Conservation (phyloP, 2,329 filamentous ascomycete genomes). For the Mycosphaerella sp. region DNA sequence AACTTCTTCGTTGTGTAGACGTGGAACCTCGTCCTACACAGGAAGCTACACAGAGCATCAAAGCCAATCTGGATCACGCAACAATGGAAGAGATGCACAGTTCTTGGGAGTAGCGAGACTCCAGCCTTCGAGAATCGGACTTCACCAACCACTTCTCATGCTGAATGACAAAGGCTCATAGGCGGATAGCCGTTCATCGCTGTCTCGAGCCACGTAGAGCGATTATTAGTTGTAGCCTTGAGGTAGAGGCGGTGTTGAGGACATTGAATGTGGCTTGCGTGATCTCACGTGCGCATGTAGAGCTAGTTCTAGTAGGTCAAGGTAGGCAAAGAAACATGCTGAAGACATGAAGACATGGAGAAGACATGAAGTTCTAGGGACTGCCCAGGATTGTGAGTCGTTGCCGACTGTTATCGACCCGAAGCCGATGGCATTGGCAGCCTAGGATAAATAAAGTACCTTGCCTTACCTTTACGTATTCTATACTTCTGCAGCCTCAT, state of each 20-base stretch:
- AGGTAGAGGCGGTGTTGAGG: neutral
- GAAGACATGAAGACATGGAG: too few species aligned
- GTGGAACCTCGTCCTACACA: neutral
- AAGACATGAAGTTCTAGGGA: too few species aligned
- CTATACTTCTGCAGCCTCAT: too few species aligned
- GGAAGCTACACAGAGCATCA: neutral
- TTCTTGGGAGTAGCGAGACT: neutral
- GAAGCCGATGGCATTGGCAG: too few species aligned
- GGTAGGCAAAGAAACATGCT: too few species aligned
- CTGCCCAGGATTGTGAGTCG: too few species aligned
- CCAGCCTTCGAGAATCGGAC: neutral
- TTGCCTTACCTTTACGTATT: too few species aligned
- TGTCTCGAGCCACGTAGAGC: neutral
- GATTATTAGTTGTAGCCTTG: neutral
- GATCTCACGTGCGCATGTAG: too few species aligned
- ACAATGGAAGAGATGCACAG: neutral
- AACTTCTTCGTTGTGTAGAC: neutral
- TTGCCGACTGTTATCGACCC: too few species aligned
- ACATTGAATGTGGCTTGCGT: too few species aligned
- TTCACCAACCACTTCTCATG: neutral
- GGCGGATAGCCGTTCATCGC: neutral
- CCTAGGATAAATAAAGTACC: too few species aligned
- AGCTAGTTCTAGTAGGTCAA: too few species aligned
- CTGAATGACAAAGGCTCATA: neutral
- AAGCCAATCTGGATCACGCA: neutral